Evolutionary conservation across 345 rosid species (phyloP), one percentile per base, ranked within the genome.

Genomic region (Rhodomyrtus tomentosa): DNA sequence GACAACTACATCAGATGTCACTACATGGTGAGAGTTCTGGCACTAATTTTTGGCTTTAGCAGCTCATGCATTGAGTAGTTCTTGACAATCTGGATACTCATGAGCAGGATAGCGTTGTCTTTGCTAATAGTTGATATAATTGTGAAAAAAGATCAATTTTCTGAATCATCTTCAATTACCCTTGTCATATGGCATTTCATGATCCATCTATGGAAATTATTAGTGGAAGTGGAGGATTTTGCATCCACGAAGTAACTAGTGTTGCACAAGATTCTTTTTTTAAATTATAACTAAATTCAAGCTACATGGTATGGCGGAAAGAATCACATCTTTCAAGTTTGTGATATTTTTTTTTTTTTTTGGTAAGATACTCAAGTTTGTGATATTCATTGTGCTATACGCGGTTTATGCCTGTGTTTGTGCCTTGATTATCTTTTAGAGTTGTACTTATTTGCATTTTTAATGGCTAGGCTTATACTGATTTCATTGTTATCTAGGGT

Each of bases 21-120:
- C 90, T 82, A 95, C 98, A 29, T 97, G 99, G 99, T 95, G 83
- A 90, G 95, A 83, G n/a, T 86, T 85, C 81, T 84, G n/a, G 55
- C 55, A 18, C 83, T 83, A 50, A 80, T 36, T 38, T 82, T 82
- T 38, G 45, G 76, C 24, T 32, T 68, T 68, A 32, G 42, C 45
- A 68, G 25, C 27, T 25, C 22, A 52, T 50, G 50, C 45, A 5
- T 3, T 0, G 16, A 11, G 53, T 48, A 21, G 50, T 73, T 45
- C 25, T 84, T 50, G 49, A 16, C 11, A 2, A 51, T 83, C 24
- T 50, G 50, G 50, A 72, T 82, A 36, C 8, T 53, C 62, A 51
- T 50, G 50, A 50, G 45, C 81, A 36, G 40, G 42, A 83, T 68
- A 68, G 21, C 10, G 12, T 32, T 2, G 21, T 18, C 42, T 32